Percentiles rank a stretch among this genome's conserved stretches.
Conservation (phyloP, 768 basidiomycete genomes). For the Termitomyces sp. region DNA sequence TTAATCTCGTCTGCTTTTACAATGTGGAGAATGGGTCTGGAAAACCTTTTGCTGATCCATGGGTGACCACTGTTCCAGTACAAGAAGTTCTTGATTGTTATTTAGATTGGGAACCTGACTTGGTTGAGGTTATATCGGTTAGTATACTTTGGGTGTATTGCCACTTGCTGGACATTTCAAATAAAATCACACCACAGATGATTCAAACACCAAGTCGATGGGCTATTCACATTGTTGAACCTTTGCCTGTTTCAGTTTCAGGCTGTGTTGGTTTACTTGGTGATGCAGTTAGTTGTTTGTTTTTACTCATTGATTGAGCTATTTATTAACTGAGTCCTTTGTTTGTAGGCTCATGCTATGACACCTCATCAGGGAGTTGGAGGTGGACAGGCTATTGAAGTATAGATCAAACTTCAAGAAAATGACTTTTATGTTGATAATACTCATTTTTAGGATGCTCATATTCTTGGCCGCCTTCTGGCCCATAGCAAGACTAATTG, state of each 20-base stretch:
- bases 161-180: not conserved
- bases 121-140: slow-evolving; percentile 3
- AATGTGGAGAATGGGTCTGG: slow-evolving; percentile 15
- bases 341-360: slow-evolving; percentile 18
- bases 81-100: not conserved
- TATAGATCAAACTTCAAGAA: not conserved
- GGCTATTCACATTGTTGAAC: slow-evolving; percentile 31
- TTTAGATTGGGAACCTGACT: slow-evolving; percentile 1
- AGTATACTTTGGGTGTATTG: not conserved
- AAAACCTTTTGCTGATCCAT: slow-evolving; percentile 12
- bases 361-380: slow-evolving; percentile 20
- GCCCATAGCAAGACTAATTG: slow-evolving; percentile 9
- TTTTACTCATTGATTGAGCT: too few relatives aligned
- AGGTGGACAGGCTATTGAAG: slow-evolving; percentile 21
- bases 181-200: slow-evolving; percentile 12
- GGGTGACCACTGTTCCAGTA: slow-evolving; percentile 10
- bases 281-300: slow-evolving; percentile 5
- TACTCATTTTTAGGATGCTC: slow-evolving; percentile 10
- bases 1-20: slow-evolving; percentile 16
- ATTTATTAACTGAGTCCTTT: too few relatives aligned
- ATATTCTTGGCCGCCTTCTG: slow-evolving; percentile 18
- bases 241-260: slow-evolving; percentile 21
- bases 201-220: slow-evolving; percentile 25
- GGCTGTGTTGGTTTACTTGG: slow-evolving; percentile 9
- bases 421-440: not conserved